Evolutionary conservation across 805 yeast species (phyloP).

Genomic region (Zygoascus bituminiphila): DNA sequence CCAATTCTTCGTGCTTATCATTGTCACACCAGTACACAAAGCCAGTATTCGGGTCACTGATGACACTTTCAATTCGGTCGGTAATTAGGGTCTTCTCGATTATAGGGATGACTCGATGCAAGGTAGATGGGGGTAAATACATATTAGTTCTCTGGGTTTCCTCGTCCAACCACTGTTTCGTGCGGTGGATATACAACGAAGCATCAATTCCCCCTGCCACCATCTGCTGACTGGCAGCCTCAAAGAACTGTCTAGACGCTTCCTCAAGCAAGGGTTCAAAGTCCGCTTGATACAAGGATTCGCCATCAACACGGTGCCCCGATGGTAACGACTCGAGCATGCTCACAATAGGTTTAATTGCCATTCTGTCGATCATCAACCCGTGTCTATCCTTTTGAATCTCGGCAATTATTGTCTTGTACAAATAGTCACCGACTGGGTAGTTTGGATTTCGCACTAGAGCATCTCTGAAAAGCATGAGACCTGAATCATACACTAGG

Average conservation of each 20-base stretch:
- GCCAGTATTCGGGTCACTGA: conserved; percentile 48
- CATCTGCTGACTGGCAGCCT: conserved; percentile 37
- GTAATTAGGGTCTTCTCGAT: conserved; percentile 54
- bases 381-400: conserved; percentile 51
- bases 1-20: conserved; percentile 37
- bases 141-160: conserved; percentile 52
- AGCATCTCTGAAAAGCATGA: conserved; percentile 53
- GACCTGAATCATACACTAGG: conserved; percentile 64
- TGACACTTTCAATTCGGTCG: conserved; percentile 46
- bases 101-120: conserved; percentile 44
- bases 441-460: conserved; percentile 44
- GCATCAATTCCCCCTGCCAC: conserved; percentile 39
- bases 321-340: conserved; percentile 57
- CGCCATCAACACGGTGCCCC: conserved; percentile 29
- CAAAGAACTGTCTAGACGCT: conserved; percentile 50
- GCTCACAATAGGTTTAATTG: conserved; percentile 51
- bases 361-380: conserved; percentile 46
- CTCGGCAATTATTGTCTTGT: conserved; percentile 44
- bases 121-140: conserved; percentile 47
- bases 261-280: conserved; percentile 61
- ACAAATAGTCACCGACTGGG: conserved; percentile 44
- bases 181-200: conserved; percentile 44
- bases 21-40: conserved; percentile 48
- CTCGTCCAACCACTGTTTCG: conserved; percentile 46
- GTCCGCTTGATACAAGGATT: conserved; percentile 50